Percentiles rank a stretch among this genome's conserved stretches.
Evolutionary conservation across 139 green algal genomes (phyloP).

Genomic region (Chlorella sp.): DNA sequence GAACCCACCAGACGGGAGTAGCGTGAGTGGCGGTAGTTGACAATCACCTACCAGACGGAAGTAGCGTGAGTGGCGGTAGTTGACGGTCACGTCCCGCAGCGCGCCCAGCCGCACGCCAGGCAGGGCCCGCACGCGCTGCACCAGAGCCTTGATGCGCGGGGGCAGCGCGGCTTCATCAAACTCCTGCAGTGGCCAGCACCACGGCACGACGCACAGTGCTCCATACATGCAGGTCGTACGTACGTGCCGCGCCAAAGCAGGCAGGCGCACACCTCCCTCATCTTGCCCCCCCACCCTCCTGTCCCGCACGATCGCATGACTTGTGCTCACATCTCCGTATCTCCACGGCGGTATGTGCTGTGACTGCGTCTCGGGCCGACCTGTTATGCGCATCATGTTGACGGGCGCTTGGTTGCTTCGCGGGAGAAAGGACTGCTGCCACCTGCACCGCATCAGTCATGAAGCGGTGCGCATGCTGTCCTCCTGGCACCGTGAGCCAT

Average conservation of each 20-base stretch:
- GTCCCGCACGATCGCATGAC: no score
- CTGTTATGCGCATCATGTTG: constrained; percentile 7
- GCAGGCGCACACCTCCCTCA: no score
- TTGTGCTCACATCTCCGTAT: background rate
- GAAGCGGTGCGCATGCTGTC: no score
- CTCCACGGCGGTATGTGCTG: constrained; percentile 2
- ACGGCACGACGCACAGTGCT: background rate
- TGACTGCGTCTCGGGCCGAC: background rate
- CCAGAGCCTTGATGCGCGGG: background rate
- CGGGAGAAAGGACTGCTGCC: constrained; percentile 6
- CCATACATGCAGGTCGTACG: background rate
- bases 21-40: background rate
- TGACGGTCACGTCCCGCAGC: constrained; percentile 22
- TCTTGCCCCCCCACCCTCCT: no score
- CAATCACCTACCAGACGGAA: constrained; percentile 3
- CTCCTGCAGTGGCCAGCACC: background rate
- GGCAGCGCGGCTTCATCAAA: background rate
- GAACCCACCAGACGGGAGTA: background rate
- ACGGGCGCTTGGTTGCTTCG: background rate
- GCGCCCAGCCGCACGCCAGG: constrained; percentile 17
- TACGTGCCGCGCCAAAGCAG: no score
- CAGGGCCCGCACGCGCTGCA: constrained; percentile 3
- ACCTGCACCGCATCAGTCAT: no score
- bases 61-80: constrained; percentile 15
- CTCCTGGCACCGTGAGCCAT: no score